Percentiles rank a stretch among this genome's conserved stretches.
These are phyloP conservation scores for Penicillium rolfsii DNA, from an alignment of 2,329 filamentous ascomycete species.

Conservation along the genomic window DNA sequence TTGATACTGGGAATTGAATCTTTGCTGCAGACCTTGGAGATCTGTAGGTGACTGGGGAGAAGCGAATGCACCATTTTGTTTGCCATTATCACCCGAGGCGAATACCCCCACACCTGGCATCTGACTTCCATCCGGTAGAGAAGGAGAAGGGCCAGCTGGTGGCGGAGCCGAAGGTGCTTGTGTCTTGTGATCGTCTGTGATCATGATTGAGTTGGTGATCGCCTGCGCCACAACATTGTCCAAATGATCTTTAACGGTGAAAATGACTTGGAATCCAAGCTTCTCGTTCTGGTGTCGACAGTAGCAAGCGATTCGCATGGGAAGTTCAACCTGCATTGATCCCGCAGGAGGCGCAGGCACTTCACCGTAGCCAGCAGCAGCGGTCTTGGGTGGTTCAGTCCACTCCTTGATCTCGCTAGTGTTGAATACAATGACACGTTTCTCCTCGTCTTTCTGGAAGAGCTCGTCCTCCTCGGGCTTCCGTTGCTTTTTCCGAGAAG, in stretches of 20 bases:
- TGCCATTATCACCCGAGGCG: constrained; percentile 39
- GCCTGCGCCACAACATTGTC: constrained; percentile 80
- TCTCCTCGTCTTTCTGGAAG: constrained; percentile 78
- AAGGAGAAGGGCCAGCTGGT: constrained; percentile 39
- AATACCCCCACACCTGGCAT: constrained; percentile 52
- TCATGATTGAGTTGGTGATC: constrained; percentile 88
- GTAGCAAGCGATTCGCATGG: constrained; percentile 97
- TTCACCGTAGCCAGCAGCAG: constrained; percentile 51
- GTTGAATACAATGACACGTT: constrained; percentile 88
- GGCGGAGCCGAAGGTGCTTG: constrained; percentile 55
- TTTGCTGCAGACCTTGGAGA: constrained; percentile 61
- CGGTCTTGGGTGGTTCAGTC: constrained; percentile 64
- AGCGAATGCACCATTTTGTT: constrained; percentile 29
- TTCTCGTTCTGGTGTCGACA: constrained; percentile 95
- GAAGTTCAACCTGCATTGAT: constrained; percentile 77
- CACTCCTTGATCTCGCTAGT: constrained; percentile 85
- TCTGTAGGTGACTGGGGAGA: constrained; percentile 56
- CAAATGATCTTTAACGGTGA: constrained; percentile 83
- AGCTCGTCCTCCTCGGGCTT: constrained; percentile 89
- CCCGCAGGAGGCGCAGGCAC: constrained; percentile 51
- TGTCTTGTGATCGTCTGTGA: constrained; percentile 97
- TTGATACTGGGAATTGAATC: constrained; percentile 51
- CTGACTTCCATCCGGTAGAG: constrained; percentile 44
- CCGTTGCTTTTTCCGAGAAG: constrained; percentile 88
- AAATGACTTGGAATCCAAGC: constrained; percentile 87